Percentiles rank a stretch among this genome's conserved stretches.
These are phyloP conservation scores for Candida ponderosae DNA, from an alignment of 805 yeast genomes.

Conservation along the genomic window DNA sequence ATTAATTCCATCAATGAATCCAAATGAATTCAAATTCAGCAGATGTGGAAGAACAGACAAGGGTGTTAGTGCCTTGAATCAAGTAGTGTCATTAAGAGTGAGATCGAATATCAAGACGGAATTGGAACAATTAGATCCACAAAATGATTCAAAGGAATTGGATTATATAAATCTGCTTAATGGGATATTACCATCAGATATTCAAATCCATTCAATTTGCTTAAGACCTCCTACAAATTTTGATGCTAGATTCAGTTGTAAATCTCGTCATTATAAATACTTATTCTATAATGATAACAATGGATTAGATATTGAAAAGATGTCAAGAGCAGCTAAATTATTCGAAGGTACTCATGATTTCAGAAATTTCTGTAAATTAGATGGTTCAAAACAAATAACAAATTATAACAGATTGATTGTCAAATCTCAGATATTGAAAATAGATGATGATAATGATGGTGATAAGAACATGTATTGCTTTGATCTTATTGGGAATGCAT, in stretches of 20 bases:
- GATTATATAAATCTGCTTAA: constrained; percentile 74
- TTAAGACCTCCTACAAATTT: constrained; percentile 76
- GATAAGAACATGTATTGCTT: constrained; percentile 46
- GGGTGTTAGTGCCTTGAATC: constrained; percentile 97
- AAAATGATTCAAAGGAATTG: constrained; percentile 58
- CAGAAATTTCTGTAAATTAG: constrained; percentile 89
- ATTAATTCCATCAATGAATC: constrained; percentile 52
- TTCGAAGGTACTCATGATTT: constrained; percentile 81
- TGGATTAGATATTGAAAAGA: constrained; percentile 49
- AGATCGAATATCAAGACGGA: constrained; percentile 53
- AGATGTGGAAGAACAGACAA: constrained; percentile 93
- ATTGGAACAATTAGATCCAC: constrained; percentile 54
- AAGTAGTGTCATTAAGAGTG: constrained; percentile 74
- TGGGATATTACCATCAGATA: constrained; percentile 71
- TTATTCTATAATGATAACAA: constrained; percentile 52
- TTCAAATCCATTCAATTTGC: constrained; percentile 74
- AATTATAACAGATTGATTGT: constrained; percentile 64
- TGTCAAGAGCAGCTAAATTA: constrained; percentile 59
- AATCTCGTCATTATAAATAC: constrained; percentile 80
- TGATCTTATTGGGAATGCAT: constrained; percentile 82
- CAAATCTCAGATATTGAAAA: constrained; percentile 37
- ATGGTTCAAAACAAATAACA: constrained; percentile 87
- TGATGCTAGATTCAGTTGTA: constrained; percentile 90
- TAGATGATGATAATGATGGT: constrained; percentile 26
- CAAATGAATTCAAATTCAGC: constrained; percentile 63